Percentiles rank a stretch among this genome's conserved stretches.
Evolutionary conservation across 1,139 yeast genomes (phyloP).

Genomic region (Taphrina populina): DNA sequence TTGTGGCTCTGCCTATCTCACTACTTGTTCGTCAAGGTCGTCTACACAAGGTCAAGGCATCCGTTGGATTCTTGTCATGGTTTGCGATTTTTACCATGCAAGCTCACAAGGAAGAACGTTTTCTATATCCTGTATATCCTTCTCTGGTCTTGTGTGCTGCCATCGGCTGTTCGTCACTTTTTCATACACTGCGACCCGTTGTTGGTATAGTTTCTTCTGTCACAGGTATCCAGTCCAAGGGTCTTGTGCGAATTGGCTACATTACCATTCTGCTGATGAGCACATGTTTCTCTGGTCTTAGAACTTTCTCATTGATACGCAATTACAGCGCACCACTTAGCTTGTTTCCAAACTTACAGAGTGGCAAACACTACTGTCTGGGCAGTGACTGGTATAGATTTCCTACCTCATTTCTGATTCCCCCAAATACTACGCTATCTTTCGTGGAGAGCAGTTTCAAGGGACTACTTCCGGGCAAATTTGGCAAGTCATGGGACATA

Average conservation of each 20-base stretch:
- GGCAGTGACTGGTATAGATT: slow-evolving; percentile 95
- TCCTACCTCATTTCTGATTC: slow-evolving; percentile 82
- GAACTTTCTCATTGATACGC: slow-evolving; percentile 44
- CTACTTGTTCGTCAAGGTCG: background rate
- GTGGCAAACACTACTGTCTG: slow-evolving; percentile 51
- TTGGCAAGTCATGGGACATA: slow-evolving; percentile 44
- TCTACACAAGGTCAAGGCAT: slow-evolving; percentile 37
- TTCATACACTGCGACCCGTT: background rate
- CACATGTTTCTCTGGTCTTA: slow-evolving; percentile 40
- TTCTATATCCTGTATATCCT: slow-evolving; percentile 80
- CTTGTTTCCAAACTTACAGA: slow-evolving; percentile 41
- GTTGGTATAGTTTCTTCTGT: background rate
- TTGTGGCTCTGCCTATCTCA: slow-evolving; percentile 47
- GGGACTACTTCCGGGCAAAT: slow-evolving; percentile 88
- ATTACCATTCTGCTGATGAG: slow-evolving; percentile 10
- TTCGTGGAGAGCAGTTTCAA: slow-evolving; percentile 77
- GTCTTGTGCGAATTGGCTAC: background rate
- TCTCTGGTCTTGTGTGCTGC: slow-evolving; percentile 66
- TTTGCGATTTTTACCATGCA: slow-evolving; percentile 62
- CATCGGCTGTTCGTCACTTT: slow-evolving; percentile 45
- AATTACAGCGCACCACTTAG: slow-evolving; percentile 47
- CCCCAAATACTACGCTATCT: slow-evolving; percentile 57
- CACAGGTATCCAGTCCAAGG: background rate
- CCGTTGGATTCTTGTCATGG: slow-evolving; percentile 64
- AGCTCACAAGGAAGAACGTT: slow-evolving; percentile 93